phyloP scores from a whole-genome alignment of 2,329 filamentous ascomycete species.

The Arthrobotrys sphaeroides region DNA sequence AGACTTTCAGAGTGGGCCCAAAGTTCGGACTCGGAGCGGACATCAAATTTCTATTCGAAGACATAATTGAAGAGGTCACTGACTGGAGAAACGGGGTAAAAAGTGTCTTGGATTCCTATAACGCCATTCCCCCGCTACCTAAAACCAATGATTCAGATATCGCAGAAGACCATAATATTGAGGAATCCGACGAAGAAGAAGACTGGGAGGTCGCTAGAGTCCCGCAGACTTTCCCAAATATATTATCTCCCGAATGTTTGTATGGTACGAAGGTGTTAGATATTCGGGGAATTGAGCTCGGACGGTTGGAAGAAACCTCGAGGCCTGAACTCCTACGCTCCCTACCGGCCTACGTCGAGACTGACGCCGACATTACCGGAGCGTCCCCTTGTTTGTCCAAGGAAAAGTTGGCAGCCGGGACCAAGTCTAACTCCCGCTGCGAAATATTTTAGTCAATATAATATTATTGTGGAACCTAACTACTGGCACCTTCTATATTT shows the following conservation, averaged over 20 bases:
- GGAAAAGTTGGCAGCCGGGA: not conserved
- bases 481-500: too few relatives aligned
- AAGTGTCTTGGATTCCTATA: slow-evolving; percentile 7
- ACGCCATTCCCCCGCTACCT: slow-evolving; percentile 24
- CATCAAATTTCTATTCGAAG: slow-evolving; percentile 11
- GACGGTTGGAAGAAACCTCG: not conserved
- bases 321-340: not conserved
- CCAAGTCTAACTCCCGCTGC: not conserved
- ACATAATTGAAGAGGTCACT: slow-evolving; percentile 1
- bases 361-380: not conserved
- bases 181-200: not conserved
- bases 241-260: not conserved
- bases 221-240: not conserved
- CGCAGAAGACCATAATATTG: not conserved
- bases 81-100: slow-evolving; percentile 13
- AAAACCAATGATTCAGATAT: not conserved
- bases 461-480: not conserved
- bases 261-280: not conserved
- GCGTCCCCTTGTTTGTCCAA: not conserved
- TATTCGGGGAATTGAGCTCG: not conserved
- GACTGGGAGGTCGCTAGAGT: not conserved
- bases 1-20: slow-evolving; percentile 11
- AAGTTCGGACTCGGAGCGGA: slow-evolving; percentile 13
- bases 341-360: slow-evolving; percentile 6
- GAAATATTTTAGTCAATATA: not conserved